These are phyloP conservation scores for Tillandsia fasciculata DNA, from an alignment of 176 grass and related monocot species.

Conservation along the genomic window DNA sequence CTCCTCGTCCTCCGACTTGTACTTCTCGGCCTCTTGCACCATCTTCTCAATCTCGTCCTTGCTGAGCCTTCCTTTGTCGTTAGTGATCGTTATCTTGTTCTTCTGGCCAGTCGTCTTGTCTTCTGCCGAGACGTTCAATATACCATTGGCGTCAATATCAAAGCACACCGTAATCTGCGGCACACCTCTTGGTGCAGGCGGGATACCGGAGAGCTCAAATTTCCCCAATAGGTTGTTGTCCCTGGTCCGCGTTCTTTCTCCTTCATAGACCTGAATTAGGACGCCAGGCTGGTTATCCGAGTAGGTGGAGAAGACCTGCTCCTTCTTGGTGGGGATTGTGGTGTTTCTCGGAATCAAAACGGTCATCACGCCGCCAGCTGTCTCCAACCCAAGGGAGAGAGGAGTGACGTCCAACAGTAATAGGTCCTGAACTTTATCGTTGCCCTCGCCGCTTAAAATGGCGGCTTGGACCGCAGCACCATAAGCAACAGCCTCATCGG, in stretches of 20 bases:
- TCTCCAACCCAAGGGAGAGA: slow-evolving; percentile 65
- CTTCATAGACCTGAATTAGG: slow-evolving; percentile 91
- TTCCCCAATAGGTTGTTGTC: slow-evolving; percentile 88
- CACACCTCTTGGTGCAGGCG: slow-evolving; percentile 59
- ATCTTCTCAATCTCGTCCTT: slow-evolving; percentile 90
- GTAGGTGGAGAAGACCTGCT: slow-evolving; percentile 88
- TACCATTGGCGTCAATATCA: slow-evolving; percentile 78
- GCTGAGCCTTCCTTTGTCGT: slow-evolving; percentile 71
- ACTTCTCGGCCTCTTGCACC: slow-evolving; percentile 87
- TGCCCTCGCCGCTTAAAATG: slow-evolving; percentile 79
- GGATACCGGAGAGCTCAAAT: slow-evolving; percentile 86
- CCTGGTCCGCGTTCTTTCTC: slow-evolving; percentile 60
- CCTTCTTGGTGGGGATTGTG: slow-evolving; percentile 85
- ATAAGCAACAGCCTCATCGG: slow-evolving; percentile 92
- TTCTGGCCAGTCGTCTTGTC: slow-evolving; percentile 81
- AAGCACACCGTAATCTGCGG: slow-evolving; percentile 85
- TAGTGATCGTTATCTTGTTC: slow-evolving; percentile 95
- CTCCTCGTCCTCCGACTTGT: slow-evolving; percentile 84
- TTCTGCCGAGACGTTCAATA: slow-evolving; percentile 73
- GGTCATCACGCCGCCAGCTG: slow-evolving; percentile 71
- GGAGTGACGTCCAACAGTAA: slow-evolving; percentile 69
- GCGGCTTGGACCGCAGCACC: slow-evolving; percentile 84
- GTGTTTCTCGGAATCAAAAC: slow-evolving; percentile 80
- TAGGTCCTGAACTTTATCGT: slow-evolving; percentile 80
- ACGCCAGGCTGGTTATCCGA: slow-evolving; percentile 87